A percentile compares a stretch with the other conserved stretches of the same genome.
Conservation (phyloP, 1,139 yeast genomes). For the Saccharomycopsis crataegensis region DNA sequence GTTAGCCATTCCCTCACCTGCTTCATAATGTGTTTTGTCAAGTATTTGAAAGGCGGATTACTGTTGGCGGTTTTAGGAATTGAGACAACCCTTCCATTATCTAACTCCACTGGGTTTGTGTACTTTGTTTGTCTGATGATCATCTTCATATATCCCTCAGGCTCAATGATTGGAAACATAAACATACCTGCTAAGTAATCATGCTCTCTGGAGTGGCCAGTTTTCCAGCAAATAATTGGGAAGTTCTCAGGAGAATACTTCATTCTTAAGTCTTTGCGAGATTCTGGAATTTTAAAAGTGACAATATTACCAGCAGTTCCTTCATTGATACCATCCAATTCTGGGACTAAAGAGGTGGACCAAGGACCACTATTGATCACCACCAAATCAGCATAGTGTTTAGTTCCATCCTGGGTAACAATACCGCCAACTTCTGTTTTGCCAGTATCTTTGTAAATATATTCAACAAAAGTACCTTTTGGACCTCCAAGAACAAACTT, state of each 20-base stretch:
- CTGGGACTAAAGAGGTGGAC: constrained; percentile 32
- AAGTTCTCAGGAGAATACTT: constrained; percentile 27
- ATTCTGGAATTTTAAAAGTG: constrained; percentile 26
- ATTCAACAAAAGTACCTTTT: constrained; percentile 19
- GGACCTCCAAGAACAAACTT: constrained; percentile 27
- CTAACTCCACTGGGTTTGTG: constrained; percentile 24
- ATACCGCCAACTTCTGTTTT: constrained; percentile 27
- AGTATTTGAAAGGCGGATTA: neutral
- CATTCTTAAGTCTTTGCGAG: constrained; percentile 26
- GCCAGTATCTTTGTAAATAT: constrained; percentile 23
- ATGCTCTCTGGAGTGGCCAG: constrained; percentile 25
- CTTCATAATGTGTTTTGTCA: constrained; percentile 25
- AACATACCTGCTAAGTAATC: constrained; percentile 25
- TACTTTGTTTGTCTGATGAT: constrained; percentile 21
- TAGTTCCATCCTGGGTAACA: constrained; percentile 27
- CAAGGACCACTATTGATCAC: constrained; percentile 36
- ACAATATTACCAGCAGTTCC: constrained; percentile 33
- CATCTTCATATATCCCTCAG: constrained; percentile 10
- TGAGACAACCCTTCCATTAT: constrained; percentile 21
- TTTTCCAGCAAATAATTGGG: constrained; percentile 28
- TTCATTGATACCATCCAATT: constrained; percentile 30
- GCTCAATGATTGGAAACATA: constrained; percentile 28
- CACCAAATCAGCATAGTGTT: constrained; percentile 29
- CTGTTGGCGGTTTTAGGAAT: constrained; percentile 27
- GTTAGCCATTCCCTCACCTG: neutral